Evolutionary conservation across 1,139 yeast genomes (phyloP).

Genomic region (Saccharomyces uvarum): DNA sequence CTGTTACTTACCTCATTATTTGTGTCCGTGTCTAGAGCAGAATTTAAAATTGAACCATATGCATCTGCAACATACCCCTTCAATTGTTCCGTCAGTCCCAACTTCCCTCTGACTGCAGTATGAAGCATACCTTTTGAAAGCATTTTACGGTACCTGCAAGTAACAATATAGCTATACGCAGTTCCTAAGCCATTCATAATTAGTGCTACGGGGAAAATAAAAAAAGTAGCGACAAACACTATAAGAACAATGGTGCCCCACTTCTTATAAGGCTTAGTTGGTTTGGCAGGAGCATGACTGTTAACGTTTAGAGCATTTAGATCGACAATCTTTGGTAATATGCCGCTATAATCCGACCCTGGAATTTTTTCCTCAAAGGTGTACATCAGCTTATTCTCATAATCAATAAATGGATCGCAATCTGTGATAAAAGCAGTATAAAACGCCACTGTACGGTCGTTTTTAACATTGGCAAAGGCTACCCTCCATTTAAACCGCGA

Average conservation of each 20-base stretch:
- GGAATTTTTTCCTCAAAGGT: conserved; percentile 28
- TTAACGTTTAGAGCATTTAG: conserved; percentile 25
- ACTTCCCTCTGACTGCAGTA: conserved; percentile 13
- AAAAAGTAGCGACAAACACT: conserved; percentile 12
- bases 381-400: conserved; percentile 31
- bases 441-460: conserved; percentile 61
- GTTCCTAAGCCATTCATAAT: conserved; percentile 26
- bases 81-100: conserved; percentile 19
- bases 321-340: conserved; percentile 51
- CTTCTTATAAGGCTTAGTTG: conserved; percentile 1
- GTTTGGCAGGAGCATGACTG: background rate
- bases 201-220: conserved; percentile 24
- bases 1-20: conserved; percentile 3
- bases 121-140: conserved; percentile 20
- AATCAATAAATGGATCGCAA: conserved; percentile 40
- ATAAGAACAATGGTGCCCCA: conserved; percentile 9
- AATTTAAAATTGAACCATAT: conserved; percentile 16
- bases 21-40: conserved; percentile 9
- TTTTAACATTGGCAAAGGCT: conserved; percentile 63
- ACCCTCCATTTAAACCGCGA: conserved; percentile 48
- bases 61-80: conserved; percentile 20
- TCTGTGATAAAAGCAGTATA: conserved; percentile 44
- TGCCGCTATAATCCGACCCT: conserved; percentile 11
- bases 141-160: conserved; percentile 21
- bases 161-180: conserved; percentile 24